Conservation (phyloP, 140 eudicot genomes). For the Cichorium intybus region DNA sequence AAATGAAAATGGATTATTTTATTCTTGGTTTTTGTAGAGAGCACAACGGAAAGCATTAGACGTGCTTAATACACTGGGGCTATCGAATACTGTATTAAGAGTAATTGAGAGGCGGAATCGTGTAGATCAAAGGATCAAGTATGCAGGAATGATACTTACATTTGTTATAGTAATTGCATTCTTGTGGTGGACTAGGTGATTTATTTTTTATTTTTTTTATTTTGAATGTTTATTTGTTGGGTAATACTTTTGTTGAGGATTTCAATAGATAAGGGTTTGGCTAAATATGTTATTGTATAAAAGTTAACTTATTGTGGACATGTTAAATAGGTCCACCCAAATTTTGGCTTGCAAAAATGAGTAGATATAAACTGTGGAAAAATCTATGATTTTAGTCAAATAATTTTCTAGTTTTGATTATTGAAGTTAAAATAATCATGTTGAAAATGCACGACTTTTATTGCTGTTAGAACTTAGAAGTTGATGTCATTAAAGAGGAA, state of each 20-base stretch:
- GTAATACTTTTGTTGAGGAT: not conserved
- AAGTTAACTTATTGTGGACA: constrained; percentile 1
- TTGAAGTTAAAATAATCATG: too few species aligned
- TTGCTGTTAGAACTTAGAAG: too few species aligned
- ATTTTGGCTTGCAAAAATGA: too few species aligned
- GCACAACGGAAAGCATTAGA: constrained; percentile 95
- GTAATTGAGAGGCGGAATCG: constrained; percentile 85
- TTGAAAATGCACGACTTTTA: too few species aligned
- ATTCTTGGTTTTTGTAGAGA: constrained; percentile 44
- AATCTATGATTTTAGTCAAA: too few species aligned
- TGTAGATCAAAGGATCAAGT: constrained; percentile 86
- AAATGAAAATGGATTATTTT: not conserved
- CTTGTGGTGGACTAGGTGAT: constrained; percentile 47
- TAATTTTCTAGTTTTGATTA: too few species aligned
- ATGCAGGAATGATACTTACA: constrained; percentile 82
- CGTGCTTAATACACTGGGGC: constrained; percentile 81
- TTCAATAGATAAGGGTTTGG: constrained; percentile 5
- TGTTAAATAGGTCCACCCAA: constrained; percentile 3
- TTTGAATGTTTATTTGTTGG: not conserved
- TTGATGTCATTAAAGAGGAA: too few species aligned
- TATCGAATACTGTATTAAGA: constrained; percentile 83
- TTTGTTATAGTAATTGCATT: constrained; percentile 60
- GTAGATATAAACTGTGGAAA: too few species aligned
- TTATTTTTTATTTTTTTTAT: not conserved
- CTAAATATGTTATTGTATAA: constrained; percentile 10